Evolutionary conservation across 2,329 filamentous ascomycete genomes (phyloP).

Genomic region (Hymenoscyphus scutula): DNA sequence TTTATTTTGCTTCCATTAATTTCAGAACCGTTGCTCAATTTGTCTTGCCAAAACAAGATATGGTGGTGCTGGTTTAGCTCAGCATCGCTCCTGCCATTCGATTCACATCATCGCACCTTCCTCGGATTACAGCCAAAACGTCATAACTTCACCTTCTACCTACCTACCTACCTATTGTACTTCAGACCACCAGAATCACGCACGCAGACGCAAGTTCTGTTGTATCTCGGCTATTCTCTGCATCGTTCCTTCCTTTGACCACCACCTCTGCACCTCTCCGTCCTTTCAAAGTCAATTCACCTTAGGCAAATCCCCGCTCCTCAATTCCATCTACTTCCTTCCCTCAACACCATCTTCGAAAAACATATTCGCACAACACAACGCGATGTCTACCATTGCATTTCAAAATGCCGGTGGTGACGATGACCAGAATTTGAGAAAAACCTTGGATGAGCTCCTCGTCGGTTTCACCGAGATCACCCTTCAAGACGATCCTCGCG

Average conservation of each 20-base stretch:
- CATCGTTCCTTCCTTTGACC: not conserved
- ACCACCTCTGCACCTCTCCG: too few species aligned
- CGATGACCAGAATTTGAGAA: not conserved
- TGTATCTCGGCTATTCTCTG: not conserved
- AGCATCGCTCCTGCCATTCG: too few species aligned
- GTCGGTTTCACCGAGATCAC: constrained; percentile 10
- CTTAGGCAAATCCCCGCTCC: not conserved
- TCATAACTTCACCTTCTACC: not conserved
- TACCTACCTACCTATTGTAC: too few species aligned
- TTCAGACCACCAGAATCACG: not conserved
- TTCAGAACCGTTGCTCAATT: too few species aligned
- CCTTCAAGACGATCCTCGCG: constrained; percentile 9
- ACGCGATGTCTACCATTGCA: not conserved
- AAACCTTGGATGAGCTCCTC: constrained; percentile 10
- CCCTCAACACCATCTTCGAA: not conserved
- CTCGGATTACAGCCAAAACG: not conserved
- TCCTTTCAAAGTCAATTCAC: not conserved
- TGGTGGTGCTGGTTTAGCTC: too few species aligned
- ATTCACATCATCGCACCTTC: not conserved
- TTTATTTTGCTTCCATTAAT: too few species aligned
- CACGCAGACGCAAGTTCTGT: too few species aligned
- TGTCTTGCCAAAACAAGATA: too few species aligned
- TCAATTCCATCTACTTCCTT: not conserved
- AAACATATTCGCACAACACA: not conserved
- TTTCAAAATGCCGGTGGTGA: not conserved